These are phyloP conservation scores for Coemansia sp. DNA, from an alignment of 192 early-diverging fungal species.

Conservation along the genomic window DNA sequence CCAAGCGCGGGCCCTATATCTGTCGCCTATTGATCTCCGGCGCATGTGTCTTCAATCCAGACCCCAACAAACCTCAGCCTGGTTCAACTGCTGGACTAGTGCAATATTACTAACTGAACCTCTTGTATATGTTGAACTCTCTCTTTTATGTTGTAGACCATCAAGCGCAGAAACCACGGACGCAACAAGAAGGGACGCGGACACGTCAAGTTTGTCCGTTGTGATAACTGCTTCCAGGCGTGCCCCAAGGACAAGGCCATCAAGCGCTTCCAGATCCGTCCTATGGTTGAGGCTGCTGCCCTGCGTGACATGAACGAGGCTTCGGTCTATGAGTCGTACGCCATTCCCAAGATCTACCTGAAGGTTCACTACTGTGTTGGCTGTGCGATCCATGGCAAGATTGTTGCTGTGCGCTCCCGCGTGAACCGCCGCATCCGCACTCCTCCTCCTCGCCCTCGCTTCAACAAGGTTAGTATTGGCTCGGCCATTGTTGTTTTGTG, in stretches of 20 bases:
- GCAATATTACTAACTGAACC: neutral
- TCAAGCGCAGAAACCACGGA: slow-evolving; percentile 99
- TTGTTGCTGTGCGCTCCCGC: slow-evolving; percentile 92
- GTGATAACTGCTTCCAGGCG: slow-evolving; percentile 98
- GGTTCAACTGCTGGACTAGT: too few relatives aligned
- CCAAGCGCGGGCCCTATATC: too few relatives aligned
- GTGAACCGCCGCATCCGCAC: slow-evolving; percentile 86
- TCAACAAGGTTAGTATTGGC: slow-evolving; percentile 61
- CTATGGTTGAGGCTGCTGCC: slow-evolving; percentile 98
- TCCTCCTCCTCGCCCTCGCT: slow-evolving; percentile 85
- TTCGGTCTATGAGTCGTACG: slow-evolving; percentile 94
- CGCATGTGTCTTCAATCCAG: too few relatives aligned
- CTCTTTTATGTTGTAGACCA: slow-evolving; percentile 65
- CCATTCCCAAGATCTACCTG: slow-evolving; percentile 98
- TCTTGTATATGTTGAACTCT: neutral
- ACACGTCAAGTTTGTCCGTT: slow-evolving; percentile 95
- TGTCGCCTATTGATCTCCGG: too few relatives aligned
- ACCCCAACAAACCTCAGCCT: too few relatives aligned
- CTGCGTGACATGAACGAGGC: slow-evolving; percentile 96
- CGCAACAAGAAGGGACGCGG: slow-evolving; percentile 99
- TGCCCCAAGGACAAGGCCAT: slow-evolving; percentile 99
- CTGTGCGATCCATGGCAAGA: slow-evolving; percentile 91
- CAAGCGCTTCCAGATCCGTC: slow-evolving; percentile 98
- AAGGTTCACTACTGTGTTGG: slow-evolving; percentile 97
- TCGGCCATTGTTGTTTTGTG: neutral